Base-by-base conservation (phyloP, 257 asterid genomes). In the Solanum okadae region DNA sequence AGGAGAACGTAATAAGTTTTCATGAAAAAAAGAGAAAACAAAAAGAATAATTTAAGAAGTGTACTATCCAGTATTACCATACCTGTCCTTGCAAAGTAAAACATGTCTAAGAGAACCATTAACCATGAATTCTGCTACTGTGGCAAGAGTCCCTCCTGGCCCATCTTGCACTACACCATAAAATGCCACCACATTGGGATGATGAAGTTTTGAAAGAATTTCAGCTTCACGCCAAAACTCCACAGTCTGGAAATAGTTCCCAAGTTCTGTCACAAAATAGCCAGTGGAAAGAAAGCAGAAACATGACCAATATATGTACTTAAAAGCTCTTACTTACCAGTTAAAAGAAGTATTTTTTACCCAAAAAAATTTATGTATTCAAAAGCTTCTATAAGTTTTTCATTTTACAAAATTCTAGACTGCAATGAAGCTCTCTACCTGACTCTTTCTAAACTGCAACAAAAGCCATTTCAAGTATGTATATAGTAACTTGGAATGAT, bases 81-180 rank as follows among this genome's bases (percentile, higher is more conserved):
- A 88, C 89, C 87, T 88, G 33, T 82, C 89, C 81, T 83, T 82
- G 63, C 86, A 22, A 70, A 81, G 89, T 34, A 88, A 84, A 81
- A 56, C 89, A 82, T 82, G 77, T 78, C 89, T 82, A 77, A 88
- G 76, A 46, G 87, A 88, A 33, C 89, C 89, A 88, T 88, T 84
- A 61, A 88, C 89, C 89, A 88, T 88, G 86, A 38, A 88, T 35
- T 88, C 89, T 44, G 89, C 67, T 37, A 88, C 89, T 22, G 89
- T 88, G 25, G 89, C 87, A 37, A 88, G 87, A 22, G 87, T 81
- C 40, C 89, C 89, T 31, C 72, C 83, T 6, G 89, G 89, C 49
- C 89, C 89, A 83, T 88, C 89, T 23, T 81, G 84, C 75, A 88
- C 89, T 15, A 88, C 89, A 65, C 89, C 89, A 88, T 88, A 88